Conservation (phyloP, 2,329 filamentous ascomycete species). For the Colletotrichum lini region DNA sequence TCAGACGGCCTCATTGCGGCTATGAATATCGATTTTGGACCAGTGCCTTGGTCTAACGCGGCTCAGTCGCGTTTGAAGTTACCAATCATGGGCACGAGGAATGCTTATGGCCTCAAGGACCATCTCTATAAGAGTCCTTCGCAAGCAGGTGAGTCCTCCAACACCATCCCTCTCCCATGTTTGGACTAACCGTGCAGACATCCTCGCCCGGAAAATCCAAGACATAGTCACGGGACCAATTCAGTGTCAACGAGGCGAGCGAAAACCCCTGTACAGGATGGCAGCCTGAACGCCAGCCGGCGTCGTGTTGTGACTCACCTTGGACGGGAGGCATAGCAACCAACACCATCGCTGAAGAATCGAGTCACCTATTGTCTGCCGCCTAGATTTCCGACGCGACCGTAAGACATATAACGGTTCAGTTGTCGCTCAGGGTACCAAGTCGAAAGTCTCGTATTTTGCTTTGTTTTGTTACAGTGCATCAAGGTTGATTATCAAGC, state of each 20-base stretch:
- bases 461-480: neutral
- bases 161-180: neutral
- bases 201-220: too few species aligned
- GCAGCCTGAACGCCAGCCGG: slow-evolving; percentile 24
- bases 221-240: neutral
- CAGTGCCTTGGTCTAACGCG: neutral
- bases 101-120: neutral
- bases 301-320: slow-evolving; percentile 30
- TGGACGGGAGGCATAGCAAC: neutral
- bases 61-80: neutral
- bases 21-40: slow-evolving; percentile 29
- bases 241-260: neutral
- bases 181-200: neutral
- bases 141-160: slow-evolving; percentile 17
- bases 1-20: slow-evolving; percentile 28
- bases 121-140: neutral
- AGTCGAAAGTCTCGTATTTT: neutral
- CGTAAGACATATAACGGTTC: slow-evolving; percentile 17
- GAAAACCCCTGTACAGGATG: neutral
- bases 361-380: slow-evolving; percentile 24
- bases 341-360: neutral
- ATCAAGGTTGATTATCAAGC: neutral
- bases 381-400: slow-evolving; percentile 21
- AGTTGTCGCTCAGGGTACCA: slow-evolving; percentile 11
- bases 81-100: slow-evolving; percentile 4